phyloP scores from a whole-genome alignment of 176 grass and related monocot genomes.

The Otatea glauca region DNA sequence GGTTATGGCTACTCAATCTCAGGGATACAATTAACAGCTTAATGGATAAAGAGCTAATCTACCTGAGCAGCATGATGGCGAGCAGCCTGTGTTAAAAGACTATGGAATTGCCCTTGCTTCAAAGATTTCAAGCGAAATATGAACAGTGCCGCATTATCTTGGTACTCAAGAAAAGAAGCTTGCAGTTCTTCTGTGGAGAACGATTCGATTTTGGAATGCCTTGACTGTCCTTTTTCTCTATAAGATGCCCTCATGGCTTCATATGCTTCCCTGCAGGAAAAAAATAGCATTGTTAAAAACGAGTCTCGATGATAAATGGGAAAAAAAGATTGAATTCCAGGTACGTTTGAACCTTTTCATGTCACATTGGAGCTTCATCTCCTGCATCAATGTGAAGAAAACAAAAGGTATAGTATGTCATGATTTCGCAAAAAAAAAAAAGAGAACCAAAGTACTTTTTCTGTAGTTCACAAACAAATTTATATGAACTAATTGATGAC shows the following conservation, averaged over 20 bases:
- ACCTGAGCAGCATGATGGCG: constrained; percentile 95
- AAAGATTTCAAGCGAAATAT: constrained; percentile 89
- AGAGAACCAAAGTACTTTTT: neutral
- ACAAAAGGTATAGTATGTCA: constrained; percentile 43
- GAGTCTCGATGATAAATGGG: neutral
- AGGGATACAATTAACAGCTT: constrained; percentile 28
- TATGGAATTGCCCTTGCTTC: constrained; percentile 89
- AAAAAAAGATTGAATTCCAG: neutral
- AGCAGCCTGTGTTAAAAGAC: constrained; percentile 85
- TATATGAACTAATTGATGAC: neutral
- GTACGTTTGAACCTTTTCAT: constrained; percentile 72
- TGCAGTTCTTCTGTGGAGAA: constrained; percentile 66
- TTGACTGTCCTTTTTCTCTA: constrained; percentile 66
- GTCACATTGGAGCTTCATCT: constrained; percentile 90
- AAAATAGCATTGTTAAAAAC: constrained; percentile 19
- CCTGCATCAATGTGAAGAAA: constrained; percentile 54
- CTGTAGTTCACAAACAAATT: constrained; percentile 16
- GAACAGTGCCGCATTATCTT: constrained; percentile 78
- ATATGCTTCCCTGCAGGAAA: constrained; percentile 63
- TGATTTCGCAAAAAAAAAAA: neutral
- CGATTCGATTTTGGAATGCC: constrained; percentile 55
- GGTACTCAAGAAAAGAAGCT: constrained; percentile 63
- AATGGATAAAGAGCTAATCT: constrained; percentile 15
- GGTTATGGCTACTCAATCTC: constrained; percentile 27
- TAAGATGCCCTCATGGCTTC: constrained; percentile 70